Evolutionary conservation across 2,329 filamentous ascomycete species (phyloP), one percentile per base, ranked within the genome.

Genomic region (Microcyclospora pomicola): DNA sequence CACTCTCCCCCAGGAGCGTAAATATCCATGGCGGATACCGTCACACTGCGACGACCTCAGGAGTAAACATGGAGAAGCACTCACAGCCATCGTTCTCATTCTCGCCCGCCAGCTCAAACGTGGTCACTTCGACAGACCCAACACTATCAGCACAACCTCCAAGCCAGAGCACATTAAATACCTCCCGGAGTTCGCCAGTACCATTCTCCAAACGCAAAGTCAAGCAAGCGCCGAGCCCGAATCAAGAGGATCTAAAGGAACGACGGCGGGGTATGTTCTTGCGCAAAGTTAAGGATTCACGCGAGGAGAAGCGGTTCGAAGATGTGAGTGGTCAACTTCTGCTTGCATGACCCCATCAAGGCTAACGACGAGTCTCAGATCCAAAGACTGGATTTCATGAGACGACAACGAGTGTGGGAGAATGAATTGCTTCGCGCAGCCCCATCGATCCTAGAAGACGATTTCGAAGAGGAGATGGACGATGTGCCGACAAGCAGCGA

Each of bases 221-320:
- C 38, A 79, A 79, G 42, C 66, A 69, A 28, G 83, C 80, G 43
- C 80, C 78, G 0, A 50, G 80, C 6, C 60, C 77, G 13, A 70
- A 72, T 46, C 71, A 62, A 36, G 62, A 85, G 53, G 73, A 73
- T 13, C 66, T 67, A 1, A 73, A 76, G 39, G 77, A 83, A 53
- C 66, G 71, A 38, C 65, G 82, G 40, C 66, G 82, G 34, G 71
- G 72, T 27, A 63, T 80, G 39, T 88, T 88, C 49, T 61, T 88
- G 42, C 73, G 76, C 52, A 80, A 63, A 37, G 62, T 70, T 9
- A 53, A 61, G 36, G 59, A 60, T 31, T 52, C 52, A 2, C 51
- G 66, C 31, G 66, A 69, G 4, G 65, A 69, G 5, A 56, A 55
- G 51, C 57, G 59, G 34, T 70, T 63, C 59, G 67, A 69, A 27